Evolutionary conservation across 352 stramenopile species (phyloP).

Genomic region (Phytophthora tentaculata): DNA sequence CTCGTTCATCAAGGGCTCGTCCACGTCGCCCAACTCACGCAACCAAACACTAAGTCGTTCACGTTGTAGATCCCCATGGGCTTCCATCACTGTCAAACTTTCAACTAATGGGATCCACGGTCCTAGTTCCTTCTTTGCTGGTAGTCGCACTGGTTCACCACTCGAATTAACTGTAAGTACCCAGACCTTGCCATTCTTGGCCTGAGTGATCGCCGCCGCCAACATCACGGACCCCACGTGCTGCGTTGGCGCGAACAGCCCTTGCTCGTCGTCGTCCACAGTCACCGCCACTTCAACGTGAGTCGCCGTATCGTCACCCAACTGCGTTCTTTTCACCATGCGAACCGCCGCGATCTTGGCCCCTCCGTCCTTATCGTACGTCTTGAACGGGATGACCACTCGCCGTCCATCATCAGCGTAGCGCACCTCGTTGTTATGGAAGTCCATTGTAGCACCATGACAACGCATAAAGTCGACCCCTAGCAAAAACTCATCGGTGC

Average conservation of each 20-base stretch:
- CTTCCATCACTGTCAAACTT: neutral
- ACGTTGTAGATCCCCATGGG: neutral
- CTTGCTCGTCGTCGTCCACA: neutral
- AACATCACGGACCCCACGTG: neutral
- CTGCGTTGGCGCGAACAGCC: constrained; percentile 1
- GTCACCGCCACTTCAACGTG: neutral
- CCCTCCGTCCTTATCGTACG: neutral
- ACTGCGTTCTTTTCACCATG: neutral
- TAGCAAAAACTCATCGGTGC: neutral
- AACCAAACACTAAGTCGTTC: neutral
- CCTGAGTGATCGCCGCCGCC: neutral
- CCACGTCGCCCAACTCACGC: neutral
- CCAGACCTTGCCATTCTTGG: neutral
- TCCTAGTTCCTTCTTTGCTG: constrained; percentile 3
- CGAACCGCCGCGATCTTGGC: neutral
- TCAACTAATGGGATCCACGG: neutral
- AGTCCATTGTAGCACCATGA: neutral
- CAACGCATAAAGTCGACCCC: constrained; percentile 1
- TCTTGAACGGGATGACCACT: constrained; percentile 3
- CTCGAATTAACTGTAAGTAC: neutral
- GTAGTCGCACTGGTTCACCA: neutral
- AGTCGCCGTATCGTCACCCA: neutral
- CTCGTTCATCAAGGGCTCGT: neutral
- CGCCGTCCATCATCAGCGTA: neutral
- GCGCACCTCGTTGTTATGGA: neutral